A percentile compares a stretch with the other conserved stretches of the same genome.
Conservation (phyloP, 768 basidiomycete species). For the Naganishia antarctica region DNA sequence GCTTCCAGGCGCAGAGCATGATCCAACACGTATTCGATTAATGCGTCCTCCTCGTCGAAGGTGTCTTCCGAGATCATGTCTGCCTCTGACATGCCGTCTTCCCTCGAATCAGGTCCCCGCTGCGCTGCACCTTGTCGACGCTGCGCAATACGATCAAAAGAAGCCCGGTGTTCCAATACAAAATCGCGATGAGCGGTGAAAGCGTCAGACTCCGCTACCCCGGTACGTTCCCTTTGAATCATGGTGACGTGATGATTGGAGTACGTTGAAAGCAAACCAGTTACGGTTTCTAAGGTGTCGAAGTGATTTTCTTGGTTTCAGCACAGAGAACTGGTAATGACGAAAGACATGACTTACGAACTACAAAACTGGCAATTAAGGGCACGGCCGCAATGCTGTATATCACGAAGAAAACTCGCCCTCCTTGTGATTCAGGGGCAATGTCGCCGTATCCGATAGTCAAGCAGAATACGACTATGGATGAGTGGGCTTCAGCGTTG, state of each 20-base stretch:
- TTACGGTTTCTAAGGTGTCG: constrained; percentile 12
- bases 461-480: constrained; percentile 30
- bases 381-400: constrained; percentile 49
- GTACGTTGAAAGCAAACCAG: constrained; percentile 38
- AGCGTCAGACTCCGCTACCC: constrained; percentile 26
- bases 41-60: not conserved
- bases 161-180: constrained; percentile 34
- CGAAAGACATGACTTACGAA: constrained; percentile 26
- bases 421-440: constrained; percentile 37
- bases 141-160: constrained; percentile 21
- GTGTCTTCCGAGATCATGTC: not conserved
- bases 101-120: not conserved
- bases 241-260: constrained; percentile 28
- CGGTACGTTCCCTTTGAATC: constrained; percentile 27
- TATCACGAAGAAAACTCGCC: constrained; percentile 45
- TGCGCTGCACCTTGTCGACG: not conserved
- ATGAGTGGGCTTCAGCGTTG: not conserved
- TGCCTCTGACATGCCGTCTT: not conserved
- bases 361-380: constrained; percentile 48
- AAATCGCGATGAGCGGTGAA: constrained; percentile 41
- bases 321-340: not conserved
- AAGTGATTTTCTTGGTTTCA: no score
- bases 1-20: constrained; percentile 40
- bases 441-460: constrained; percentile 47
- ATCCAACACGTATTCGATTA: constrained; percentile 25